Conservation (phyloP, 177 flowering plant genomes). For the Telopea speciosissima region DNA sequence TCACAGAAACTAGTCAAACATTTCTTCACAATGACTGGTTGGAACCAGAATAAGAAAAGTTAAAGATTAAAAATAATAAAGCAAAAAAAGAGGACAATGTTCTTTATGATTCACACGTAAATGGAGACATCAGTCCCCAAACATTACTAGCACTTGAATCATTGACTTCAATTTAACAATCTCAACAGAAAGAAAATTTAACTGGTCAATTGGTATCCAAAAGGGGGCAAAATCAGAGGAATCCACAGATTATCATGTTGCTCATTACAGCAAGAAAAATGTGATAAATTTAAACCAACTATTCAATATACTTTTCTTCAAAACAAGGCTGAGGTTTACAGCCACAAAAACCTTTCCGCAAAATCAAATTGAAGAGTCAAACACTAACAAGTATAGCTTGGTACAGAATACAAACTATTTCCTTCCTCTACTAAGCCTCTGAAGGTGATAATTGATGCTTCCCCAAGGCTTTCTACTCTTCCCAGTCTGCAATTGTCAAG, state of each 20-base stretch:
- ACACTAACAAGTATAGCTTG: neutral
- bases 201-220: no score
- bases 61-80: no score
- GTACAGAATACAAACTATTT: constrained; percentile 19
- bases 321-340: neutral
- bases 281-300: neutral
- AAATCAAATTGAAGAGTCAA: constrained; percentile 1
- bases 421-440: constrained; percentile 69
- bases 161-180: neutral
- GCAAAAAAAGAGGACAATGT: neutral
- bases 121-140: neutral
- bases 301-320: neutral
- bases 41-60: neutral
- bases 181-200: neutral
- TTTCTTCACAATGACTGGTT: neutral
- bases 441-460: constrained; percentile 79
- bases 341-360: neutral
- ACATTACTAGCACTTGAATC: neutral
- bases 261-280: neutral
- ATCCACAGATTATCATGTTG: neutral
- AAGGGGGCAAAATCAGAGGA: no score
- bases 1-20: no score
- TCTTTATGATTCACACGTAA: neutral
- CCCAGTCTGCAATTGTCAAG: constrained; percentile 33
- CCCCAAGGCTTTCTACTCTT: constrained; percentile 45